Conservation (phyloP, 768 basidiomycete genomes). For the Trametes coccinea region DNA sequence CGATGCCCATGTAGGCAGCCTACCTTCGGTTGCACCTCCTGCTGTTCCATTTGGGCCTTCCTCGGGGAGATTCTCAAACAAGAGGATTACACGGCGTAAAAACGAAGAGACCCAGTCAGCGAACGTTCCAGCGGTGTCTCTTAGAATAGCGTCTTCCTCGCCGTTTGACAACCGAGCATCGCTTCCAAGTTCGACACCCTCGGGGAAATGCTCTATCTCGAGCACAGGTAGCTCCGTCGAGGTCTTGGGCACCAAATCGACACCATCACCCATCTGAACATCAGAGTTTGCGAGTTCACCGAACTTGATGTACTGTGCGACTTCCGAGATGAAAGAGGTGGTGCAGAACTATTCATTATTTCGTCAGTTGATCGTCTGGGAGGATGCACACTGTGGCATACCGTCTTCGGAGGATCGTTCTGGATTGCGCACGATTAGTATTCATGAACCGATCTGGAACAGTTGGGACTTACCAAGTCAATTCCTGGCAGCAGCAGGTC, state of each 20-base stretch:
- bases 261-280: conserved; percentile 24
- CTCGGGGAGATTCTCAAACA: conserved; percentile 85
- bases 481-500: conserved; percentile 84
- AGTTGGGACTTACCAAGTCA: conserved; percentile 58
- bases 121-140: conserved; percentile 72
- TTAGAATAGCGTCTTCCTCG: conserved; percentile 72
- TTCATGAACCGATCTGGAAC: no score
- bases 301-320: conserved; percentile 74
- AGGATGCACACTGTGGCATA: conserved; percentile 32
- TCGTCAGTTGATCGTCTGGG: conserved; percentile 9
- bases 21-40: conserved; percentile 67
- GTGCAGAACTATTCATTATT: conserved; percentile 59
- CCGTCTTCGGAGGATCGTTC: conserved; percentile 82
- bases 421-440: conserved; percentile 26
- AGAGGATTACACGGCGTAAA: conserved; percentile 72
- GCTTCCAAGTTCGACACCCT: conserved; percentile 41
- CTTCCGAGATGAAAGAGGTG: conserved; percentile 70
- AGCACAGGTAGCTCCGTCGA: conserved; percentile 30
- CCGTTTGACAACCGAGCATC: conserved; percentile 49
- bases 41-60: conserved; percentile 67
- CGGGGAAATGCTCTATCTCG: conserved; percentile 35
- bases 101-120: conserved; percentile 85
- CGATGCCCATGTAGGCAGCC: not conserved
- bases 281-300: conserved; percentile 53
- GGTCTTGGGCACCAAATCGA: conserved; percentile 20